Conservation (phyloP, 345 rosid genomes). For the Lenwebbia sp. region DNA sequence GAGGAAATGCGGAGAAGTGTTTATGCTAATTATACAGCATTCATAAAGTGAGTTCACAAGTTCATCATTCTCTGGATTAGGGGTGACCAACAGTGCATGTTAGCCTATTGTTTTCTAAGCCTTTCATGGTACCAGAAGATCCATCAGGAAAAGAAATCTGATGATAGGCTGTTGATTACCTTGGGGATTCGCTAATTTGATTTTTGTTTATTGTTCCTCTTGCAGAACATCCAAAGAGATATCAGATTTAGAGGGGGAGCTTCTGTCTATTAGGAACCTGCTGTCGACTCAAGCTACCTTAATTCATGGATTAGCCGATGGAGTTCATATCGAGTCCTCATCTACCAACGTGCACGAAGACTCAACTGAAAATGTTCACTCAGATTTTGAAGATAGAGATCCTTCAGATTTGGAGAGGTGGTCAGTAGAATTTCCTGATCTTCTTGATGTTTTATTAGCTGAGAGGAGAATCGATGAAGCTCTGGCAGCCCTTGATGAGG, state of each 20-base stretch:
- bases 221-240: constrained; percentile 95
- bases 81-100: not conserved
- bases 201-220: not conserved
- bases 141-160: not conserved
- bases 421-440: constrained; percentile 81
- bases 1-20: constrained; percentile 99
- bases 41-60: constrained; percentile 55
- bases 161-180: not conserved
- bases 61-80: not conserved
- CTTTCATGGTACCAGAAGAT: not conserved
- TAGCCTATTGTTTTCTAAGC: not conserved
- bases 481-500: constrained; percentile 79
- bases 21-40: constrained; percentile 93
- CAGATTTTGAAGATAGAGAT: constrained; percentile 39
- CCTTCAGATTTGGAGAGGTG: constrained; percentile 81
- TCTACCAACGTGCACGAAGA: constrained; percentile 34
- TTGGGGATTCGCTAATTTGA: not conserved
- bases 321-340: constrained; percentile 55
- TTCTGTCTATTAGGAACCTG: constrained; percentile 80
- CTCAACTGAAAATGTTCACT: constrained; percentile 22
- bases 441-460: constrained; percentile 85
- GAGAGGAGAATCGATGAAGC: constrained; percentile 97
- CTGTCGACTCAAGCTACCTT: constrained; percentile 90
- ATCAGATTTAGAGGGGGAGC: constrained; percentile 98
- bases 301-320: constrained; percentile 88